These are phyloP conservation scores for Tilletia caries DNA, from an alignment of 1,284 basidiomycete species.

Conservation along the genomic window DNA sequence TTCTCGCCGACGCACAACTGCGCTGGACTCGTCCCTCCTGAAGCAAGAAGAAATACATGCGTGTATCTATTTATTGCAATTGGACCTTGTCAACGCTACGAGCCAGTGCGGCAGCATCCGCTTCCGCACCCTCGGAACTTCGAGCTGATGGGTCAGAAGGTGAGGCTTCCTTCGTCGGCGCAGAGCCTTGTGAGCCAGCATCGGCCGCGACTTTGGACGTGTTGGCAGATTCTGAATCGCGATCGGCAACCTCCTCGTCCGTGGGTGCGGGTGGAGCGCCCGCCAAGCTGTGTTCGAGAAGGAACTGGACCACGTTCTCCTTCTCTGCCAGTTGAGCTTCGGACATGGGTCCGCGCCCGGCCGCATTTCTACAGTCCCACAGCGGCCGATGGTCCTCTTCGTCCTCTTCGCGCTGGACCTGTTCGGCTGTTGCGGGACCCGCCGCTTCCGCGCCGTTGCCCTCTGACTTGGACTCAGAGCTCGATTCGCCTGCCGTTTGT, in stretches of 20 bases:
- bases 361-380: constrained; percentile 50
- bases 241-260: constrained; percentile 1
- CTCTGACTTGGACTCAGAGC: neutral
- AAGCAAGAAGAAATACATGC: neutral
- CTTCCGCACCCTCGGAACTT: neutral
- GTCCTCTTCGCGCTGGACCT: constrained; percentile 22
- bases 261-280: neutral
- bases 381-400: constrained; percentile 29
- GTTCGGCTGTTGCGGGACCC: constrained; percentile 16
- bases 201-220: neutral
- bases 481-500: too few species aligned
- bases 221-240: too few species aligned
- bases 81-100: neutral
- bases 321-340: constrained; percentile 50
- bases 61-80: neutral
- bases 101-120: neutral
- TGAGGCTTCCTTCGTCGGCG: neutral
- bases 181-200: too few species aligned
- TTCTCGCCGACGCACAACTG: too few species aligned
- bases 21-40: too few species aligned
- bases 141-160: neutral
- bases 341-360: constrained; percentile 50
- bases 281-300: constrained; percentile 3
- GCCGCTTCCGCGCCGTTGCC: neutral
- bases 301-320: constrained; percentile 45